These are phyloP conservation scores for Croton setiger DNA, from an alignment of 441 rosid species.

Conservation along the genomic window DNA sequence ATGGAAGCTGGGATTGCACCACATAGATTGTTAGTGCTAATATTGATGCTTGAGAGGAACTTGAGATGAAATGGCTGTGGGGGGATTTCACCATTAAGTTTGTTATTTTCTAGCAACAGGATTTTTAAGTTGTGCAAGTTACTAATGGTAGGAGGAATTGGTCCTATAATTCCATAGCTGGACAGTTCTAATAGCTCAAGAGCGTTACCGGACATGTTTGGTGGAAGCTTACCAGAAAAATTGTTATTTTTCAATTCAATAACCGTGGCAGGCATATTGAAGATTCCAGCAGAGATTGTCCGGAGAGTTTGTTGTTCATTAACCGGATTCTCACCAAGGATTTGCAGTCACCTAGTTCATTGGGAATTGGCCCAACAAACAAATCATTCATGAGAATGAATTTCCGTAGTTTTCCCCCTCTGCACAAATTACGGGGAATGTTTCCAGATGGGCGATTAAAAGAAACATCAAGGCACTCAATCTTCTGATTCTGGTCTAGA, in stretches of 20 bases:
- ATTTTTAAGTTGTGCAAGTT: constrained; percentile 40
- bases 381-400: constrained; percentile 58
- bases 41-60: constrained; percentile 39
- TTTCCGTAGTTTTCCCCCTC: constrained; percentile 42
- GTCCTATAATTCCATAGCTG: constrained; percentile 56
- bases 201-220: constrained; percentile 41
- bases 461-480: constrained; percentile 49
- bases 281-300: constrained; percentile 67
- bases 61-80: constrained; percentile 43
- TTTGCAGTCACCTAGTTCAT: constrained; percentile 55
- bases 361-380: constrained; percentile 72
- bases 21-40: constrained; percentile 46
- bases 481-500: constrained; percentile 62
- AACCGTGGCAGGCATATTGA: constrained; percentile 40
- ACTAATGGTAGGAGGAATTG: constrained; percentile 62
- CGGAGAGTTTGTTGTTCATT: constrained; percentile 46
- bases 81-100: constrained; percentile 51
- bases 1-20: constrained; percentile 60
- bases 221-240: constrained; percentile 73
- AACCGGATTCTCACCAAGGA: constrained; percentile 49
- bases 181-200: constrained; percentile 42
- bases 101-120: constrained; percentile 47
- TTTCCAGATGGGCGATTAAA: constrained; percentile 57
- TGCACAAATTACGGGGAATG: constrained; percentile 66
- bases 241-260: constrained; percentile 52